Evolutionary conservation across 495 filamentous ascomycete species (phyloP).

Genomic region (Penicillium pulvis): DNA sequence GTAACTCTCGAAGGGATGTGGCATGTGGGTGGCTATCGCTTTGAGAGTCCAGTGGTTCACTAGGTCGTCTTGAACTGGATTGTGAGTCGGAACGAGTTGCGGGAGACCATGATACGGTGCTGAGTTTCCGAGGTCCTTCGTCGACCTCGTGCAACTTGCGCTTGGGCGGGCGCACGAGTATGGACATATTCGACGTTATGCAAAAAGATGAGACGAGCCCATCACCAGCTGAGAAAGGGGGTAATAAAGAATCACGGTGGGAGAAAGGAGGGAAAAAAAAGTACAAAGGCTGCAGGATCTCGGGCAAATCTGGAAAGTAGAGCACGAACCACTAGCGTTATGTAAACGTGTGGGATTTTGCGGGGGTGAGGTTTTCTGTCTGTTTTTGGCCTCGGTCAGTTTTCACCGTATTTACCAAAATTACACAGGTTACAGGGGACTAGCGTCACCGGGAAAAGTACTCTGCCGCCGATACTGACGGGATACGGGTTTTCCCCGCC

Average conservation of each 20-base stretch:
- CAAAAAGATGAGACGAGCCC: constrained; percentile 9
- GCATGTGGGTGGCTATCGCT: constrained; percentile 25
- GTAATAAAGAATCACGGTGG: not conserved
- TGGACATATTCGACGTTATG: constrained; percentile 34
- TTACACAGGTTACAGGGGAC: not conserved
- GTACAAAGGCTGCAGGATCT: not conserved
- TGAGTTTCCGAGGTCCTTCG: constrained; percentile 30
- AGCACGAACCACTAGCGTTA: not conserved
- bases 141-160: constrained; percentile 39
- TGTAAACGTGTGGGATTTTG: constrained; percentile 4
- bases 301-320: not conserved
- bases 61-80: constrained; percentile 20
- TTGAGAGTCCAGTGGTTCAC: constrained; percentile 27
- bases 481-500: constrained; percentile 3
- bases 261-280: not conserved
- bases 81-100: constrained; percentile 4
- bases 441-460: not conserved
- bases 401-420: not conserved
- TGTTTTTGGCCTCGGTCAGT: not conserved
- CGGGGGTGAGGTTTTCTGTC: constrained; percentile 7
- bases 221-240: constrained; percentile 10
- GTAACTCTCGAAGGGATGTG: constrained; percentile 31
- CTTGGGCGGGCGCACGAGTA: constrained; percentile 40
- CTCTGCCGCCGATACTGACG: constrained; percentile 1
- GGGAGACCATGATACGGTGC: not conserved